Evolutionary conservation across 192 early-diverging fungal genomes (phyloP).

Genomic region (Entomortierella lignicola): DNA sequence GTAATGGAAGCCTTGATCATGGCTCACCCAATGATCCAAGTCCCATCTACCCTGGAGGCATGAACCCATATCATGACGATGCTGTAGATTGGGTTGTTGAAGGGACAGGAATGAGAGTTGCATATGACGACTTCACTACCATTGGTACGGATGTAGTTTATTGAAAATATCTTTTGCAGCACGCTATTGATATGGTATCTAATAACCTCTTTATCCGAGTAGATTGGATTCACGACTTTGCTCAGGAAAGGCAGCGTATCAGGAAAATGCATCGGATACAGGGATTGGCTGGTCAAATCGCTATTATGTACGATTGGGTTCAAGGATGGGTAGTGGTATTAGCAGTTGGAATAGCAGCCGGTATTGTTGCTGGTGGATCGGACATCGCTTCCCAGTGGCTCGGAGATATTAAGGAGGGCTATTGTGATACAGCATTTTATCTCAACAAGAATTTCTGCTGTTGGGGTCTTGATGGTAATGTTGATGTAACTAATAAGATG

Average conservation of each 20-base stretch:
- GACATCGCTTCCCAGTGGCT: constrained; percentile 85
- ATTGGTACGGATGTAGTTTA: constrained; percentile 52
- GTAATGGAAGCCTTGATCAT: constrained; percentile 5
- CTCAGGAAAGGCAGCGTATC: constrained; percentile 81
- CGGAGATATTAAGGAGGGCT: constrained; percentile 85
- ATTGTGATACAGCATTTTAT: constrained; percentile 81
- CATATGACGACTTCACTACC: constrained; percentile 72
- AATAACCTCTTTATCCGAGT: neutral
- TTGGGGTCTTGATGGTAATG: constrained; percentile 68
- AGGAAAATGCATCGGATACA: constrained; percentile 63
- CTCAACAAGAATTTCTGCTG: constrained; percentile 86
- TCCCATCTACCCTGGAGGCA: constrained; percentile 41
- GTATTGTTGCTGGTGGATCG: constrained; percentile 75
- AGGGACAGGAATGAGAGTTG: constrained; percentile 58
- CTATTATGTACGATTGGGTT: constrained; percentile 75
- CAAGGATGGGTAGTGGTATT: constrained; percentile 91
- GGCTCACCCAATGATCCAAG: constrained; percentile 17
- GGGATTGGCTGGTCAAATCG: constrained; percentile 71
- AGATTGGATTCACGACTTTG: constrained; percentile 94
- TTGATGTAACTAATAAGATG: neutral
- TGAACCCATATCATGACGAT: constrained; percentile 54
- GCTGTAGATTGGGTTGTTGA: constrained; percentile 57
- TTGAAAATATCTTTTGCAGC: neutral
- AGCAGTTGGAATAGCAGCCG: constrained; percentile 68
- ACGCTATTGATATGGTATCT: neutral